Base-by-base conservation (phyloP, 176 grass and related monocot genomes). In the Bromus sterilis region DNA sequence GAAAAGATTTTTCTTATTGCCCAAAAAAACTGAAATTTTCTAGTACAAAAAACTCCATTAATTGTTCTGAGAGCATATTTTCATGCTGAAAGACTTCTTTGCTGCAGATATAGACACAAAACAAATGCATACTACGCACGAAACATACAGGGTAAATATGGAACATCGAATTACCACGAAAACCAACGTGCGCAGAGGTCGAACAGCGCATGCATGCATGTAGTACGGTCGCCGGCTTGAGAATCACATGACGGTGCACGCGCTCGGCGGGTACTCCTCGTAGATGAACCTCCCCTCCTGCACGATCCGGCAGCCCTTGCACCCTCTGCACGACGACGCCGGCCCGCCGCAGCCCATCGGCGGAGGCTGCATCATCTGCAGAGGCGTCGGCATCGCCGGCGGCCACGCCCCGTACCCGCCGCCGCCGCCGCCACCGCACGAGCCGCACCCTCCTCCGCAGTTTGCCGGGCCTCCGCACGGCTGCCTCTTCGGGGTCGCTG, bases 201-300 rank as follows among this genome's bases (percentile, higher is more conserved):
- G 28, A 78, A 46, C 37, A 3, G 9, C 30, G n/a, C 64, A 65
- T 70, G 66, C 67, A 71, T 71, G 68, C 41, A 71, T 40, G 66
- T 23, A 42, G 13, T 6, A 16, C 42, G 41, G 11, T 57, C 0
- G 31, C 2, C 3, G n/a, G 76, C 44, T 1, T 46, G 40, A 44
- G 15, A 44, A 72, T 88, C 76, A 92, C 90, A 89, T 89, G 43
- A 92, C 44, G 64, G 43, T 73, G 70, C 90, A 92, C 11, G 74
- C 18, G 34, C 9, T 79, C 4, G 42, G 13, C 4, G 87, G 90
- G 39, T 89, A 83, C 41, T 92, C 87, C 41, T 92, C 87, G 80
- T 83, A 89, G 34, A 83, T 41, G 71, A 92, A 86, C 71, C 86
- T 92, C 23, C 30, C 77, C 60, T 85, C 86, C 36, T 76, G 60